Evolutionary conservation across 2,329 filamentous ascomycete genomes (phyloP), one percentile per base, ranked within the genome.

Genomic region (Amylocarpus encephaloides): DNA sequence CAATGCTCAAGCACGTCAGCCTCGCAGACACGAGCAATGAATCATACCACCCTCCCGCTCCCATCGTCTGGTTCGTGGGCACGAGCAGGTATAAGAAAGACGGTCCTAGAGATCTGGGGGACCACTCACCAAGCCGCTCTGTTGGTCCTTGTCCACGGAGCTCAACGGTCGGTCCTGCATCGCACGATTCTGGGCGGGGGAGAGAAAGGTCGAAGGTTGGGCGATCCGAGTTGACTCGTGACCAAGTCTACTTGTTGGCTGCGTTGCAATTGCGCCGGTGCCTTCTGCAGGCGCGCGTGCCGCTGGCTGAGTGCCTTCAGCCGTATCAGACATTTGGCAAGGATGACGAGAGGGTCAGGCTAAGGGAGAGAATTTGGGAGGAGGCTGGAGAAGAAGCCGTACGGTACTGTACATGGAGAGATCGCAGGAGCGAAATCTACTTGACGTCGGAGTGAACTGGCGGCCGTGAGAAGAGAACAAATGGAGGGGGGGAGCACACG

Each of bases 121-220:
- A 54, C 19, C 41, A 73, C 85, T 73, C 73, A 90, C 86, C 76
- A 92, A 74, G 61, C 85, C 86, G 66, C 88, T 83, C 64, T 84
- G 76, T 72, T 91, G 86, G 66, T 91, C 86, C 71, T 77, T 81
- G 68, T 92, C 86, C 51, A 87, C 73, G 54, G 79, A 76, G 62
- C 75, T 83, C 68, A 78, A 69, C 55, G 75, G 71, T 53, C 61
- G 60, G 46, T 64, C 60, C 50, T 61, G 54, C 59, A 64, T 64
- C 41, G 60, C 56, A 57, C 57, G 59, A 54, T 62, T 64, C 44
- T 58, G 58, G 46, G 59, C 59, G 59, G 57, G 59, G 49, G 64
- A 62, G 50, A 64, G 62, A 48, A 66, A 67, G 22, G 65, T 66
- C 38, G 62, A 66, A 57, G 65, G 65, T 62, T 66, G 64, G 55